Percentiles rank a stretch among this genome's conserved stretches.
phyloP scores from a whole-genome alignment of 768 basidiomycete genomes.

The Russula brevipes region DNA sequence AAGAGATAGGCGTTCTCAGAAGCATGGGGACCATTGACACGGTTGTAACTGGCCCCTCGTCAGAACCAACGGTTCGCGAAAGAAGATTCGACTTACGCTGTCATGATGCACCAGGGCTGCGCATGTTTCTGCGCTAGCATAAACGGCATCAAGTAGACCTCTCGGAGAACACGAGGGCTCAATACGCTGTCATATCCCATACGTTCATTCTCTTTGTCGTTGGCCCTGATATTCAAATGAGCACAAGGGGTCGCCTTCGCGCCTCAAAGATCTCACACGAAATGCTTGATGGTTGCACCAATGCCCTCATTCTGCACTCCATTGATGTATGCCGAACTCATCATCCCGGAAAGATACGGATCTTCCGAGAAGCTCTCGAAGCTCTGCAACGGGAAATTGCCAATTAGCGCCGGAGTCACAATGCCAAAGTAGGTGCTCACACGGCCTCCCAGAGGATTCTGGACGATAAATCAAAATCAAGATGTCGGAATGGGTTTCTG shows the following conservation, averaged over 20 bases:
- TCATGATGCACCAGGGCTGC: conserved; percentile 57
- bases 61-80: background rate
- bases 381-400: conserved; percentile 37
- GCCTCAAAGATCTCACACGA: conserved; percentile 44
- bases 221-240: conserved; percentile 42
- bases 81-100: conserved; percentile 36
- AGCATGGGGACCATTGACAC: conserved; percentile 69
- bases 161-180: conserved; percentile 48
- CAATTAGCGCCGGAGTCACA: conserved; percentile 17
- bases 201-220: conserved; percentile 79
- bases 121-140: conserved; percentile 50
- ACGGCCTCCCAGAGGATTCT: conserved; percentile 69
- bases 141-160: conserved; percentile 59
- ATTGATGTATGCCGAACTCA: conserved; percentile 68
- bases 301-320: conserved; percentile 76
- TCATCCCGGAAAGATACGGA: conserved; percentile 63
- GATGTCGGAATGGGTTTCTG: background rate
- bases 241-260: background rate
- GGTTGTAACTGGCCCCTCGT: conserved; percentile 49
- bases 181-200: conserved; percentile 53
- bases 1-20: conserved; percentile 61
- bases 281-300: conserved; percentile 76
- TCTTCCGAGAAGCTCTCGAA: conserved; percentile 82
- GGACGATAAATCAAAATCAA: background rate
- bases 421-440: conserved; percentile 34